These are phyloP conservation scores for Penstemon davidsonii DNA, from an alignment of 257 asterid genomes.

Conservation along the genomic window DNA sequence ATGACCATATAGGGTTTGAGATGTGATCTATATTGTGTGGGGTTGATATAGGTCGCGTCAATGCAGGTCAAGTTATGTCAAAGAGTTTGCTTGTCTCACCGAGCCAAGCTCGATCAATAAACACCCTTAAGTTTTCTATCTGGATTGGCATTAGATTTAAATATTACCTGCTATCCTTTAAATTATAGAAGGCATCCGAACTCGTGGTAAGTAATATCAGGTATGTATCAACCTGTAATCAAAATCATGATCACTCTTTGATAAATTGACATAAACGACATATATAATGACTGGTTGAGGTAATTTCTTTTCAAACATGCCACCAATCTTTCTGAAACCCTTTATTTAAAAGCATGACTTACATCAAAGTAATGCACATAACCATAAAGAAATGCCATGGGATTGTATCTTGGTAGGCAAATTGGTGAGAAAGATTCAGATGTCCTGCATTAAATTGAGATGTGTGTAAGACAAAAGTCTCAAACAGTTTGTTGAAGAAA, in stretches of 20 bases:
- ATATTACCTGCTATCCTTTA: constrained; percentile 86
- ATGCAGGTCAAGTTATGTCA: no score
- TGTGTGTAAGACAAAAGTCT: constrained; percentile 20
- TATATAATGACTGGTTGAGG: not conserved
- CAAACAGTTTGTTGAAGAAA: constrained; percentile 20
- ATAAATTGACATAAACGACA: constrained; percentile 10
- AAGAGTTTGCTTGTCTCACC: no score
- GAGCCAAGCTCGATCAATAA: no score
- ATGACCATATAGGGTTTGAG: no score
- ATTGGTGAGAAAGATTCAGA: constrained; percentile 98
- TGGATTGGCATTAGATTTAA: constrained; percentile 19
- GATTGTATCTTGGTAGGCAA: constrained; percentile 95
- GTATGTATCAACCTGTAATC: constrained; percentile 79
- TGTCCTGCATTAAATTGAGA: constrained; percentile 64
- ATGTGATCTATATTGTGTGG: no score
- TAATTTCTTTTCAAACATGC: constrained; percentile 5
- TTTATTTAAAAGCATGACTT: constrained; percentile 37
- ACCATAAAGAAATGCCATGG: constrained; percentile 93
- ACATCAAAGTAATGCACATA: constrained; percentile 98
- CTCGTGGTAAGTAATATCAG: constrained; percentile 82
- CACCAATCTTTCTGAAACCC: not conserved
- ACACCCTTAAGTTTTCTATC: not conserved
- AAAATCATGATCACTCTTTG: constrained; percentile 24
- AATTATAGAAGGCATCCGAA: constrained; percentile 88
- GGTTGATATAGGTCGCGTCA: no score